Conservation (phyloP, 2,329 filamentous ascomycete species). For the Verticillium nonalfalfae region DNA sequence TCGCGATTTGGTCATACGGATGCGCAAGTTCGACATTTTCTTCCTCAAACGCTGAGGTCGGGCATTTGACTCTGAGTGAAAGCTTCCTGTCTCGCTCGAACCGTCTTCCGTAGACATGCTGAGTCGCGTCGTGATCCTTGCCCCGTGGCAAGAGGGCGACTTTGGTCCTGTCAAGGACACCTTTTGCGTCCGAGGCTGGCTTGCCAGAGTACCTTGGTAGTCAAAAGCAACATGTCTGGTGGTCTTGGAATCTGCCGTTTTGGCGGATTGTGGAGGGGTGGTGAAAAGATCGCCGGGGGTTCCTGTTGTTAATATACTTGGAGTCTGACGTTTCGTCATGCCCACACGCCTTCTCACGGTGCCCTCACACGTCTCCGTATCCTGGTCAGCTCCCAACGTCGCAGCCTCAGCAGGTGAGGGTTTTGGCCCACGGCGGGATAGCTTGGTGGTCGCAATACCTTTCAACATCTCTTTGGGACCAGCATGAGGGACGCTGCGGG, state of each 20-base stretch:
- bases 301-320: neutral
- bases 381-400: neutral
- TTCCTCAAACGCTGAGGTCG: constrained; percentile 6
- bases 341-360: constrained; percentile 1
- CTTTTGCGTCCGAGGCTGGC: neutral
- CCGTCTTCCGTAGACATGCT: constrained; percentile 6
- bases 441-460: neutral
- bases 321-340: neutral
- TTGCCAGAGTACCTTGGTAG: neutral
- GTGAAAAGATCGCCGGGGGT: neutral
- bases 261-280: neutral
- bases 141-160: neutral
- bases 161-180: constrained; percentile 1
- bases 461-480: neutral
- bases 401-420: neutral
- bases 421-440: constrained; percentile 1
- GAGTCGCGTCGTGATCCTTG: neutral
- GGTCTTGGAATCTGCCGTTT: neutral
- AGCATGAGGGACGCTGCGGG: neutral
- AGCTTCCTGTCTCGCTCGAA: constrained; percentile 6
- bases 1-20: constrained; percentile 7
- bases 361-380: neutral
- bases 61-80: constrained; percentile 4
- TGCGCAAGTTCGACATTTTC: constrained; percentile 10
- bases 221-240: constrained; percentile 3